Percentiles rank a stretch among this genome's conserved stretches.
phyloP scores from a whole-genome alignment of 495 filamentous ascomycete genomes.

The Talaromyces liani region DNA sequence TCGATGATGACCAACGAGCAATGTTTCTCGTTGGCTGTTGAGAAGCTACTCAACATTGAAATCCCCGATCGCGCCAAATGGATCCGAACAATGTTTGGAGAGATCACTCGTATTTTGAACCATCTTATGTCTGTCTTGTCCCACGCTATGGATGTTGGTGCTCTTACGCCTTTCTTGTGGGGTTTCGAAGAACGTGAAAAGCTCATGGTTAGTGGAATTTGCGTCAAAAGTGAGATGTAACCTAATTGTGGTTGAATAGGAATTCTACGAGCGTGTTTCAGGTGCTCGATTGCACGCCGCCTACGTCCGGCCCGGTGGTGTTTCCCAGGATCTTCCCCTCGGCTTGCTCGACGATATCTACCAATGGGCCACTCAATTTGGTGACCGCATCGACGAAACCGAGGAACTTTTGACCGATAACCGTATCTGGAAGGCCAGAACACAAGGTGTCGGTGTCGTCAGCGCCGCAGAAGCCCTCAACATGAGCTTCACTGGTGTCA shows the following conservation, averaged over 20 bases:
- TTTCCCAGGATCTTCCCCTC: conserved; percentile 88
- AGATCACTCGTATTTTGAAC: conserved; percentile 92
- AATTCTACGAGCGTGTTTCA: conserved; percentile 99
- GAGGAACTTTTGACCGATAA: conserved; percentile 99
- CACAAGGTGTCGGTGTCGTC: conserved; percentile 86
- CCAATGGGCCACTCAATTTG: conserved; percentile 99
- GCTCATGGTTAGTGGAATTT: conserved; percentile 69
- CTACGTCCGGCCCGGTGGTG: conserved; percentile 96
- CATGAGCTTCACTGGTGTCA: conserved; percentile 92
- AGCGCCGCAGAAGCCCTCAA: conserved; percentile 87
- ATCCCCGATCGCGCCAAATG: conserved; percentile 94
- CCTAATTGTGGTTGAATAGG: conserved; percentile 43
- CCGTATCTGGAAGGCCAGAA: conserved; percentile 95
- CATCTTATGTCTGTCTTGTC: conserved; percentile 97
- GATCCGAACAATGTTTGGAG: conserved; percentile 93
- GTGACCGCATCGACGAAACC: conserved; percentile 98
- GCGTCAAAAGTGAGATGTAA: not conserved
- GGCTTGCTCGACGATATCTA: conserved; percentile 99
- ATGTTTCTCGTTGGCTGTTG: conserved; percentile 88
- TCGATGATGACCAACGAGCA: conserved; percentile 99
- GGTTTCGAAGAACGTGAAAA: conserved; percentile 99
- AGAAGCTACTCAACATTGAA: conserved; percentile 97
- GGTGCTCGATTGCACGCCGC: conserved; percentile 97
- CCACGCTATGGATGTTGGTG: conserved; percentile 99
- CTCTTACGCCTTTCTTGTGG: conserved; percentile 97